Conservation (phyloP, 305 asterid genomes). For the Fraxinus velutina region DNA sequence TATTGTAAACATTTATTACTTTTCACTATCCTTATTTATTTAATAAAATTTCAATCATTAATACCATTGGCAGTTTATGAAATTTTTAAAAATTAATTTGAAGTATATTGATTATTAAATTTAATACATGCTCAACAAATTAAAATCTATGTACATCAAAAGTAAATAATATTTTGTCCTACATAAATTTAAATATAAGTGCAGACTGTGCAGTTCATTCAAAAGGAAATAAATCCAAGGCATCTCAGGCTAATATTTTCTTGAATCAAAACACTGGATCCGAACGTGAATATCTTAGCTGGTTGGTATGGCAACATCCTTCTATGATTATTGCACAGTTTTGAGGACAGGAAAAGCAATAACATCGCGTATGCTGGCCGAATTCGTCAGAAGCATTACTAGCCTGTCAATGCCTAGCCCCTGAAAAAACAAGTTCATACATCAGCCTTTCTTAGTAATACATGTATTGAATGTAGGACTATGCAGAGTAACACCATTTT, state of each 20-base stretch:
- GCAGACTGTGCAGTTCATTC: background rate
- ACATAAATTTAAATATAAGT: no score
- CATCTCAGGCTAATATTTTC: background rate
- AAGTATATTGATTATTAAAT: background rate
- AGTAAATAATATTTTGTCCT: background rate
- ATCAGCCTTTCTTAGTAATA: background rate
- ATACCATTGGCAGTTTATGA: background rate
- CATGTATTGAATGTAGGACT: background rate
- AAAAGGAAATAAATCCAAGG: background rate
- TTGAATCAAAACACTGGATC: background rate
- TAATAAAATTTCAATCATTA: background rate
- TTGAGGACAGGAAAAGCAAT: constrained; percentile 86
- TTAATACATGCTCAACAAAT: background rate
- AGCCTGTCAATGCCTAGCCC: constrained; percentile 93
- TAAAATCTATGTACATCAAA: no score
- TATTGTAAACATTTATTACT: no score
- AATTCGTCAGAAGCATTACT: constrained; percentile 87
- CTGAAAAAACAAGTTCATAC: constrained; percentile 30
- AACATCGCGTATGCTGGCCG: constrained; percentile 83
- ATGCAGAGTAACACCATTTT: background rate
- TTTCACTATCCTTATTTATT: background rate
- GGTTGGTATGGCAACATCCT: background rate
- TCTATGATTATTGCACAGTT: constrained; percentile 39
- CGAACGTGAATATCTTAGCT: background rate
- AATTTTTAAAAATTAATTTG: background rate